A percentile compares a stretch with the other conserved stretches of the same genome.
Evolutionary conservation across 768 basidiomycete genomes (phyloP).

Genomic region (Leucogyrophana mollusca): DNA sequence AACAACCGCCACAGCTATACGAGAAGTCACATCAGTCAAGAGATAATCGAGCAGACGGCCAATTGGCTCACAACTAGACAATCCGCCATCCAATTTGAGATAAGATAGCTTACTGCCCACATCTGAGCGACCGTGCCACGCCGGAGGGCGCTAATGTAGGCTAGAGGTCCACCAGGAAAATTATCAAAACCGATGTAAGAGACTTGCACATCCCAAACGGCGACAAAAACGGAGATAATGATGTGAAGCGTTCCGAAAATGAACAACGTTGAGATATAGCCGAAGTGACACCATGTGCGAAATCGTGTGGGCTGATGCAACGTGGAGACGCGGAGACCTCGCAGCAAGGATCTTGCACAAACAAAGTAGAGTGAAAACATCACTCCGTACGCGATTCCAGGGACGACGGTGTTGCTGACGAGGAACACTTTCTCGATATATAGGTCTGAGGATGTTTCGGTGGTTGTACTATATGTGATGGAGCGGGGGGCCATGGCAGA

Average conservation of each 20-base stretch:
- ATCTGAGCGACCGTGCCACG: background rate
- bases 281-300: background rate
- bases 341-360: background rate
- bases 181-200: background rate
- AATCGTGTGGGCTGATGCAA: slow-evolving; percentile 2
- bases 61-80: slow-evolving; percentile 26
- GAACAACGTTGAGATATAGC: slow-evolving; percentile 5
- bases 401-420: too few species aligned
- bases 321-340: too few species aligned
- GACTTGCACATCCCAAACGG: background rate
- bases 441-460: too few species aligned
- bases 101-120: background rate
- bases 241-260: slow-evolving; percentile 1
- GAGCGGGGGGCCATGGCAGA: too few species aligned
- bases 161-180: background rate
- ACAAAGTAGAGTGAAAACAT: slow-evolving; percentile 3
- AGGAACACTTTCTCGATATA: too few species aligned
- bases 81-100: slow-evolving; percentile 8
- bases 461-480: too few species aligned
- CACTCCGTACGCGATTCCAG: slow-evolving; percentile 12
- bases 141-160: background rate
- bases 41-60: background rate
- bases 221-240: too few species aligned
- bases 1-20: slow-evolving; percentile 1
- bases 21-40: slow-evolving; percentile 1